These are phyloP conservation scores for Sporothrix phasma DNA, from an alignment of 2,329 filamentous ascomycete genomes.

Conservation along the genomic window DNA sequence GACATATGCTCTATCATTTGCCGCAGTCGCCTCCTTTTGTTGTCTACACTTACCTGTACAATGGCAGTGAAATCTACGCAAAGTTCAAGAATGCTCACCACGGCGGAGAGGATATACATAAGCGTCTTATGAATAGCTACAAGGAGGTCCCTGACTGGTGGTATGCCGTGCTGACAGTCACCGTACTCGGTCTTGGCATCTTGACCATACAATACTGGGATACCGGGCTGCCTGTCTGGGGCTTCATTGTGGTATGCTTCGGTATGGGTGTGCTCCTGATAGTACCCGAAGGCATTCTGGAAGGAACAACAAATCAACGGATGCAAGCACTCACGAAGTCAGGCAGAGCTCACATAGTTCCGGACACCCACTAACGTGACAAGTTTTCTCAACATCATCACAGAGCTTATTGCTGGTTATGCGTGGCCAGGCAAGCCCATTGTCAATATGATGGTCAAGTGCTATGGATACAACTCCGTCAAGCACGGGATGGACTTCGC, in stretches of 20 bases:
- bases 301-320: conserved; percentile 31
- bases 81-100: conserved; percentile 30
- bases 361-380: conserved; percentile 24
- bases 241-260: conserved; percentile 32
- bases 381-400: conserved; percentile 35
- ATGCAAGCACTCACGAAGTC: not conserved
- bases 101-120: conserved; percentile 31
- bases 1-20: conserved; percentile 48
- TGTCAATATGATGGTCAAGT: conserved; percentile 40
- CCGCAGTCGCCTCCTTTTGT: conserved; percentile 43
- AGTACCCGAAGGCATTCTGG: conserved; percentile 35
- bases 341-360: no score
- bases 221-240: conserved; percentile 23
- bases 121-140: conserved; percentile 36
- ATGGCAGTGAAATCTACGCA: conserved; percentile 42
- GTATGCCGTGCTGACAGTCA: conserved; percentile 19
- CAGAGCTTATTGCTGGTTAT: conserved; percentile 38
- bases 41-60: conserved; percentile 42
- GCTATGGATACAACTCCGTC: conserved; percentile 29
- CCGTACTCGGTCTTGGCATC: conserved; percentile 24
- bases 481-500: conserved; percentile 43
- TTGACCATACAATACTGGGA: conserved; percentile 25
- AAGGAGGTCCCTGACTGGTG: conserved; percentile 38
- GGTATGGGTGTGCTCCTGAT: conserved; percentile 34
- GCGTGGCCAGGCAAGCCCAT: conserved; percentile 35